Percentiles rank a stretch among this genome's conserved stretches.
These are phyloP conservation scores for Cucumis melo DNA, from an alignment of 306 rosid species.

Conservation along the genomic window DNA sequence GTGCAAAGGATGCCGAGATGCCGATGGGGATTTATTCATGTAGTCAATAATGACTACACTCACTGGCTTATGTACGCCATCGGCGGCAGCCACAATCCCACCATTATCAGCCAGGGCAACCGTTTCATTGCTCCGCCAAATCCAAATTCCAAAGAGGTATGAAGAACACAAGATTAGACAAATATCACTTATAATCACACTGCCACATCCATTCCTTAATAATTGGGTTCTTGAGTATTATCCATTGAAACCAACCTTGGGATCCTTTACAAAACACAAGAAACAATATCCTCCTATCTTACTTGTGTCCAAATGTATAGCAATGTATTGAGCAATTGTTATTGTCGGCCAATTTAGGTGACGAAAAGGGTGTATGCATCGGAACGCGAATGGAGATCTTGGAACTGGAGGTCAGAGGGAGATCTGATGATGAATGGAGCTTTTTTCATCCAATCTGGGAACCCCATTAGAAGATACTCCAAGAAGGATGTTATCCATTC, in stretches of 20 bases:
- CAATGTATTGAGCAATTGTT: not conserved
- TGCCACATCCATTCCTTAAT: not conserved
- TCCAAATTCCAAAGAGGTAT: slow-evolving; percentile 21
- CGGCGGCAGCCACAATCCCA: slow-evolving; percentile 43
- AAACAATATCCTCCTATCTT: not conserved
- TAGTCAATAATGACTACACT: slow-evolving; percentile 46
- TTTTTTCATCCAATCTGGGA: slow-evolving; percentile 26
- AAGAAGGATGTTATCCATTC: slow-evolving; percentile 11
- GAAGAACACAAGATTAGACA: not conserved
- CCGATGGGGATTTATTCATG: slow-evolving; percentile 39
- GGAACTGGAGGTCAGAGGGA: slow-evolving; percentile 47
- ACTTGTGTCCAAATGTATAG: not conserved
- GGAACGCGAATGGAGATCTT: slow-evolving; percentile 26
- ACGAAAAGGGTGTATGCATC: slow-evolving; percentile 36
- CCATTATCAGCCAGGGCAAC: slow-evolving; percentile 48
- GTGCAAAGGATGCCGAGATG: slow-evolving; percentile 55
- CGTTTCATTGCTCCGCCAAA: slow-evolving; percentile 25
- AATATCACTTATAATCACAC: not conserved
- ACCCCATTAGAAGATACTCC: not conserved
- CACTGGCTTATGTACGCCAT: slow-evolving; percentile 52
- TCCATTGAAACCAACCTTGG: not conserved
- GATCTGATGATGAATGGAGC: slow-evolving; percentile 45
- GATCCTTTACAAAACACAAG: not conserved
- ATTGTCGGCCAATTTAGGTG: slow-evolving; percentile 21
- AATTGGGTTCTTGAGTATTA: not conserved